Evolutionary conservation across 805 yeast species (phyloP), one percentile per base, ranked within the genome.

Genomic region (Jamesozyma piceae): DNA sequence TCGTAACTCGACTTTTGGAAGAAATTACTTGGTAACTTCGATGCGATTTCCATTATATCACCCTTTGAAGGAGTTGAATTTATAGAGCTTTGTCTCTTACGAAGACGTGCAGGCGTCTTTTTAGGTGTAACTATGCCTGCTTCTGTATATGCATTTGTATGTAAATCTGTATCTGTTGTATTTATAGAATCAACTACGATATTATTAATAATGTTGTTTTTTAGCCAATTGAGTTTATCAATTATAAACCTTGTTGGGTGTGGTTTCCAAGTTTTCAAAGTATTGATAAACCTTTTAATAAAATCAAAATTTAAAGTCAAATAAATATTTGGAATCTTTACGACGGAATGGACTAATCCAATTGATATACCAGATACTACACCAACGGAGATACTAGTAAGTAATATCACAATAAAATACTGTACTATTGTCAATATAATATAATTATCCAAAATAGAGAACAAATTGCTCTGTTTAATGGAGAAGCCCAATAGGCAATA

Each of bases 21-120:
- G 42, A 51, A 55, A 44, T 57, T 52, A 38, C 53, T 51, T 10
- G 62, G 60, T 33, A 55, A 41, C 31, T 47, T 42, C 14, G 57
- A 46, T 19, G 56, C 59, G 19, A 51, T 41, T 22, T 51, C 43
- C 36, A 55, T 35, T 5, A 50, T 48, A 33, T 52, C 48, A 11
- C 47, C 53, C 30, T 43, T 49, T 1, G 60, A 49, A 11, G 55
- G 38, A 5, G 15, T n/a, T 11, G 50, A 41, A 14, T 38, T 24
- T 15, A 37, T 26, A n/a, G n/a, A n/a, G n/a, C n/a, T n/a, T n/a
- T n/a, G n/a, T n/a, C n/a, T n/a, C n/a, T n/a, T n/a, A n/a, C n/a
- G n/a, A n/a, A n/a, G n/a, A n/a, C n/a, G n/a, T n/a, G n/a, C n/a
- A n/a, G n/a, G n/a, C n/a, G n/a, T n/a, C n/a, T n/a, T n/a, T n/a